Conservation (phyloP, 2,329 filamentous ascomycete species). For the Pseudocercospora fijiensis region DNA sequence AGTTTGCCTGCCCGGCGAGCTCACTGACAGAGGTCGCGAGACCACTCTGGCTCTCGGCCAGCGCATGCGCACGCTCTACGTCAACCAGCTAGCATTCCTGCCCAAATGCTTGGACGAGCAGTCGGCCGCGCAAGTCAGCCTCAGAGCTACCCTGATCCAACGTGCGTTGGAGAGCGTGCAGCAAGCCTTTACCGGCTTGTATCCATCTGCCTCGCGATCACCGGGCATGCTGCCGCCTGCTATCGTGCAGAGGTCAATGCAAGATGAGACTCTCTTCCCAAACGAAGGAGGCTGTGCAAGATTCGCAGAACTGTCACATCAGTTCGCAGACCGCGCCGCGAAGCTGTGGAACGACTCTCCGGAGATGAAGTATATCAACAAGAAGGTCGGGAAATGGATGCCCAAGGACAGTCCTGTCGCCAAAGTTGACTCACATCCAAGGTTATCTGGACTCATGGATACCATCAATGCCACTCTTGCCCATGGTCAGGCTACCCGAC, state of each 20-base stretch:
- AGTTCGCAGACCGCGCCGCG: constrained; percentile 50
- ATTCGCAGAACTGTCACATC: constrained; percentile 49
- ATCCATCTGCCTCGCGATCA: constrained; percentile 45
- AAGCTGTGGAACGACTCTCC: constrained; percentile 57
- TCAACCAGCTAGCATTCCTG: constrained; percentile 52
- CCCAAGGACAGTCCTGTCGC: constrained; percentile 64
- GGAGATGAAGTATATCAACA: constrained; percentile 82
- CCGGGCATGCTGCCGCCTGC: constrained; percentile 46
- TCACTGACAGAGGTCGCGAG: constrained; percentile 52
- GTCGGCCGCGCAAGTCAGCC: constrained; percentile 43
- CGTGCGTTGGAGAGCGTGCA: constrained; percentile 53
- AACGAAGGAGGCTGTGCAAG: constrained; percentile 52
- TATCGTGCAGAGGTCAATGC: constrained; percentile 47
- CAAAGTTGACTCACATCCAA: constrained; percentile 78
- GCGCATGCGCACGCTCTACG: constrained; percentile 50
- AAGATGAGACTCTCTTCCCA: constrained; percentile 52
- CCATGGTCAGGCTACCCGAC: constrained; percentile 73
- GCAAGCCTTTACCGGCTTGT: constrained; percentile 52
- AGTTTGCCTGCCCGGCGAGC: constrained; percentile 67
- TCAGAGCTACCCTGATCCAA: constrained; percentile 51
- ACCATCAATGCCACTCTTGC: constrained; percentile 85
- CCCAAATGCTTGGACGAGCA: constrained; percentile 43
- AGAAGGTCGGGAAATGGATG: constrained; percentile 81
- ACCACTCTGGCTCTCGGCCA: constrained; percentile 52
- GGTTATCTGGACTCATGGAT: constrained; percentile 89